phyloP scores from a whole-genome alignment of 164 flowering plant species.

The Dillenia turbinata region DNA sequence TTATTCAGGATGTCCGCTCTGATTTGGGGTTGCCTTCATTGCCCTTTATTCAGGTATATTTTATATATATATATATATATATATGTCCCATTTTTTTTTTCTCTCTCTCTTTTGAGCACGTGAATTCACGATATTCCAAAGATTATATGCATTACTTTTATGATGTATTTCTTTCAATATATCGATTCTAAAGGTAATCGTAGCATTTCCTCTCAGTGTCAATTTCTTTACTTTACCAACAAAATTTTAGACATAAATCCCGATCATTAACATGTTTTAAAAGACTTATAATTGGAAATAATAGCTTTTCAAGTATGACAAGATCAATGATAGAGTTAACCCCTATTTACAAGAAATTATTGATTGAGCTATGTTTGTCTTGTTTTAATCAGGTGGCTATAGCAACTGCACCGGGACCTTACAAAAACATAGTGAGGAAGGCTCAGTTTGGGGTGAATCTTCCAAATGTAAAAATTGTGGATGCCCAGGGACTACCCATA shows the following conservation, averaged over 20 bases:
- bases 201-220: no score
- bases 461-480: conserved; percentile 1
- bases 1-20: conserved; percentile 20
- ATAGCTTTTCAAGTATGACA: no score
- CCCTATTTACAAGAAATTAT: no score
- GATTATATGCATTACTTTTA: neutral
- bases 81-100: neutral
- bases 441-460: conserved; percentile 10
- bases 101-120: neutral
- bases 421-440: conserved; percentile 1
- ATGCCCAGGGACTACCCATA: conserved; percentile 7
- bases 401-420: conserved; percentile 7
- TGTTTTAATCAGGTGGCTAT: neutral
- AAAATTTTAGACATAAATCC: no score
- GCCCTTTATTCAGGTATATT: conserved; percentile 20
- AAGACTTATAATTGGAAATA: no score
- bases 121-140: no score
- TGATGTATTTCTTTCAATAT: neutral
- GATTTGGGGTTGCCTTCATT: conserved; percentile 26
- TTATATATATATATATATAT: no score
- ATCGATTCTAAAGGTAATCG: no score
- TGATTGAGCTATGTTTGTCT: no score
- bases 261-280: no score
- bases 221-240: no score
- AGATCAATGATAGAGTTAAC: neutral